Percentiles rank a stretch among this genome's conserved stretches.
Conservation (phyloP, 1,284 basidiomycete genomes). For the Trametes polyzona region DNA sequence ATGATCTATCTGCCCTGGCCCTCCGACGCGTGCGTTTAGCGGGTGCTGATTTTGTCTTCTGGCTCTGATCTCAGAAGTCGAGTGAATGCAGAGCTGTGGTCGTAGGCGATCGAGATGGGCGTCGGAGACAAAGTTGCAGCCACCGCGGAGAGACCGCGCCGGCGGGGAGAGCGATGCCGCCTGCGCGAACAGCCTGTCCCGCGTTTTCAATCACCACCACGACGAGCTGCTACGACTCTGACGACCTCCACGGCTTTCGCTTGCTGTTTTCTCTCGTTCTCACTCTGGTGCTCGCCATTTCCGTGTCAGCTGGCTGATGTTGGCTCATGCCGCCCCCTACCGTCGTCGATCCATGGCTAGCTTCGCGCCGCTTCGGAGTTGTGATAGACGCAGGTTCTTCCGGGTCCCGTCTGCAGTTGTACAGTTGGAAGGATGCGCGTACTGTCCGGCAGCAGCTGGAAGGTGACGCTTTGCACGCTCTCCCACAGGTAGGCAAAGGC, state of each 20-base stretch:
- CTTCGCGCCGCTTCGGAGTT: constrained; percentile 87
- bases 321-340: constrained; percentile 73
- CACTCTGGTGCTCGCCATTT: not conserved
- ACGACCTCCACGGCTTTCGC: constrained; percentile 1
- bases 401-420: constrained; percentile 94
- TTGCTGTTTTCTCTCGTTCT: not conserved
- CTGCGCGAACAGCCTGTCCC: not conserved
- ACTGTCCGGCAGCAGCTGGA: constrained; percentile 50
- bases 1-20: constrained; percentile 31
- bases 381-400: constrained; percentile 99
- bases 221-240: constrained; percentile 7
- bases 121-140: constrained; percentile 18
- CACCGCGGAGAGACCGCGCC: constrained; percentile 19
- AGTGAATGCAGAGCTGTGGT: not conserved
- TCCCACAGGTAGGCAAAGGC: constrained; percentile 93
- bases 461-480: constrained; percentile 46
- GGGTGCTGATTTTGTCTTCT: not conserved
- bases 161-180: constrained; percentile 3
- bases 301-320: constrained; percentile 21
- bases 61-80: too few relatives aligned
- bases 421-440: constrained; percentile 92
- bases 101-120: constrained; percentile 11
- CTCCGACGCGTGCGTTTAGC: not conserved
- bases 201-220: constrained; percentile 5
- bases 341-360: constrained; percentile 70